Evolutionary conservation across 2,329 filamentous ascomycete genomes (phyloP), one percentile per base, ranked within the genome.

Genomic region (Talaromyces marneffei): DNA sequence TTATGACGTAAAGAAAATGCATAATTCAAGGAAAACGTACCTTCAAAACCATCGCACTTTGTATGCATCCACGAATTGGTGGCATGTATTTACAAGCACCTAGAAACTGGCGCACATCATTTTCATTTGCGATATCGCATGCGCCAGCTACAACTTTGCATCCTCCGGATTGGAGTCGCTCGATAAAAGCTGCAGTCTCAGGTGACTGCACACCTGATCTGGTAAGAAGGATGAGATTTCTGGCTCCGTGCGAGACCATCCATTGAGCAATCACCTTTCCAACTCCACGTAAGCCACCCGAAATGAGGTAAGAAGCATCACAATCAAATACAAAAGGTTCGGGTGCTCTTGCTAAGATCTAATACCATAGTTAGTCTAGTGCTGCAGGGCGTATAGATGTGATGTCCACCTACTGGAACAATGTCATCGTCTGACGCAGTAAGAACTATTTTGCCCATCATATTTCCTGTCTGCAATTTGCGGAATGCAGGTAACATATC

Each of bases 241-340:
- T 62, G 10, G 70, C 71, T 14, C 71, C 68, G 44, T 65, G 60
- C 4, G 53, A 33, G 7, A 64, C 64, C 65, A 70, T 67, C 64
- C 66, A 66, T 57, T 48, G 35, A 12, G 64, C 62, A 57, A 68
- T 63, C 53, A 61, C 62, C 12, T 65, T 54, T n/a, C 65, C 64
- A 37, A 72, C 54, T 25, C 66, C 71, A 40, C 67, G 65, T 10
- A 66, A 54, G 18, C 61, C 63, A 1, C 65, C 37, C 4, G 37
- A 39, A 8, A 39, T 39, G 37, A 39, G 2, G 37, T 39, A 50
- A 16, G 23, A 50, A 20, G 9, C 23, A 50, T 31, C 18, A n/a
- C 7, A 4, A 18, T 18, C 14, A 5, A 39, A n/a, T n/a, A 14
- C 2, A 39, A 39, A 39, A 4, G 37, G 37, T 8, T n/a, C n/a